Evolutionary conservation across 2,329 filamentous ascomycete genomes (phyloP), one percentile per base, ranked within the genome.

Genomic region (Claviceps spartinae): DNA sequence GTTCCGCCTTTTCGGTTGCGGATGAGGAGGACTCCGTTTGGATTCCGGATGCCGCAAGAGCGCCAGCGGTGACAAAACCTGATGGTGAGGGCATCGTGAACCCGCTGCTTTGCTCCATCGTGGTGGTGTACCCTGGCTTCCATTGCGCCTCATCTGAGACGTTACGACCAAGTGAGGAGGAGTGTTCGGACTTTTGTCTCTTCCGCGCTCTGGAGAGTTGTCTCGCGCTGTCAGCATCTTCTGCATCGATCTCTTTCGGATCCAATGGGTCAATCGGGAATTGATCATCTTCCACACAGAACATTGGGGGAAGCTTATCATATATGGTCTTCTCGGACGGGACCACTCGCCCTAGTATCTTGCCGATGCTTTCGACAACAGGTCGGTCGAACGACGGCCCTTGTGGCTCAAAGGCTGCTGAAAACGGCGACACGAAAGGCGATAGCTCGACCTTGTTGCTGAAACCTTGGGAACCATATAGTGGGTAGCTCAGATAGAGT

Each of bases 401-500:
- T 58, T 78, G 77, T 26, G 76, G 72, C 37, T 75, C 55, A 77
- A 79, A 65, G 67, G 59, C 60, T 5, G 62, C 59, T 0, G 64
- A 63, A 52, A 69, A 64, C 0, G 75, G 70, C 0, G 79, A 75
- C 20, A 96, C 70, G 60, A 95, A 96, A 0, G 76, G 75, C 0
- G 88, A 93, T 16, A 91, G 64, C 7, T 76, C 79, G 0, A 83
- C 81, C 53, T 81, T 72, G 57, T 82, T 76, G 47, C 71, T 68
- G 51, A 69, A 67, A 24, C 75, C 70, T 52, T 79, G 76, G 7
- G 83, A 80, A 54, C 81, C 83, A 58, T 81, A 82, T 40, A 83
- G 66, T 0, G 90, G 88, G 57, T 81, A 87, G 64, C 88, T 95
- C 51, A 97, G 72, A 60, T 95, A 95, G 1, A 98, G 71, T 34